phyloP scores from a whole-genome alignment of 192 early-diverging fungal species.

The Thoreauomyces humboldtii region DNA sequence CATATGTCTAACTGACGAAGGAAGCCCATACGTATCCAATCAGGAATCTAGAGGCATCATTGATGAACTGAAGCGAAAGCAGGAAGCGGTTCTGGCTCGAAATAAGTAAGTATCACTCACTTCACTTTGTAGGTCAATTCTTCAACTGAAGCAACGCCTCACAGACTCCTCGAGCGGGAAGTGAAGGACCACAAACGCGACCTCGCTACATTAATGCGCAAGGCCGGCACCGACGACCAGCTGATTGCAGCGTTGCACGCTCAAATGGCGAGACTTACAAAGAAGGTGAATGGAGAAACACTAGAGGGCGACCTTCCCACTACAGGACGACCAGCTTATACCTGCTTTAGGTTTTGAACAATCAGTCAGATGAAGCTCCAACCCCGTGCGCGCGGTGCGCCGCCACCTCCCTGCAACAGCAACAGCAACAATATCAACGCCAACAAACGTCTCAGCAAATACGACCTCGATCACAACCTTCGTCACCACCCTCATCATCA shows the following conservation, averaged over 20 bases:
- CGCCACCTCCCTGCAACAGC: too few species aligned
- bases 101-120: neutral
- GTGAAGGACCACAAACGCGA: neutral
- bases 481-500: too few species aligned
- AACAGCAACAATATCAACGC: neutral
- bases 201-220: neutral
- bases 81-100: conserved; percentile 1
- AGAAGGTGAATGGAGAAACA: neutral
- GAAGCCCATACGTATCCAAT: too few species aligned
- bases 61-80: neutral
- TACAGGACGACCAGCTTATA: neutral
- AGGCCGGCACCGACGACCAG: conserved; percentile 3
- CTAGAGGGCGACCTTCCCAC: neutral
- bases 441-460: neutral
- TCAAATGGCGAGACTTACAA: neutral
- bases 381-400: too few species aligned
- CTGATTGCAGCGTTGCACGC: neutral
- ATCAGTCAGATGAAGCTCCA: too few species aligned
- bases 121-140: neutral
- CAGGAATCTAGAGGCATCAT: neutral
- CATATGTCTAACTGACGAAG: too few species aligned
- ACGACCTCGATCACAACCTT: neutral
- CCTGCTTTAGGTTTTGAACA: neutral
- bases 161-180: neutral
- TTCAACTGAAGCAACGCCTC: neutral